phyloP scores from a whole-genome alignment of 108 stramenopile genomes.

The Chaetoceros tenuissimus region DNA sequence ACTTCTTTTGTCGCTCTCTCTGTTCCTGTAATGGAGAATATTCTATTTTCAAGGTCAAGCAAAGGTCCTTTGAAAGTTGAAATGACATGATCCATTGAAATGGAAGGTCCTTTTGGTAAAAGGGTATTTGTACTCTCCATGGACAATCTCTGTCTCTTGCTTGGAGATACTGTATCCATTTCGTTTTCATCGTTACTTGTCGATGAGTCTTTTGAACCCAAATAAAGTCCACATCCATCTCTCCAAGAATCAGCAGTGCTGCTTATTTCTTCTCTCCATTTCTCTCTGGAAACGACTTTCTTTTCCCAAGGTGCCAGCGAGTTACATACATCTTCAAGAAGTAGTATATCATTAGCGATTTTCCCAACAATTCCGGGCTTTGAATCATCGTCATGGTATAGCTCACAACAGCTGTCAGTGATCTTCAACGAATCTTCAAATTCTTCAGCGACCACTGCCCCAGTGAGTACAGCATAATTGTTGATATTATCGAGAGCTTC shows the following conservation, averaged over 20 bases:
- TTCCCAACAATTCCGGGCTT: constrained; percentile 49
- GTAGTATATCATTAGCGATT: constrained; percentile 44
- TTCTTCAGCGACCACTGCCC: constrained; percentile 8
- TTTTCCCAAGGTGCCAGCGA: constrained; percentile 44
- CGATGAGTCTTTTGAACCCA: constrained; percentile 20
- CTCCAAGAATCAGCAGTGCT: constrained; percentile 51
- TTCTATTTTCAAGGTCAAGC: constrained; percentile 41
- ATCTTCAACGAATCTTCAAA: not conserved
- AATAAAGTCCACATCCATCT: constrained; percentile 13
- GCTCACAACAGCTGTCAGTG: constrained; percentile 1
- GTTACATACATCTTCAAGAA: constrained; percentile 55
- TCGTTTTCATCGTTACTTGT: constrained; percentile 37
- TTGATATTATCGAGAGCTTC: constrained; percentile 3
- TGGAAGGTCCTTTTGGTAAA: not conserved
- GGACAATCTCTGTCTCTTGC: constrained; percentile 1
- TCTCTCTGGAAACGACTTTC: constrained; percentile 30
- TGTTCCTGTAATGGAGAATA: constrained; percentile 42
- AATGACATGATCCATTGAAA: constrained; percentile 28
- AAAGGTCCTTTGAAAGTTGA: constrained; percentile 24
- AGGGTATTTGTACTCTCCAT: not conserved
- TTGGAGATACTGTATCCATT: constrained; percentile 4
- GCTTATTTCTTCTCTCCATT: constrained; percentile 50
- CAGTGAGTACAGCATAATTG: constrained; percentile 6
- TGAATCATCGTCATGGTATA: constrained; percentile 26
- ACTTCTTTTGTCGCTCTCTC: constrained; percentile 55